These are phyloP conservation scores for Iris macrosiphon DNA, from an alignment of 106 monocot genomes.

Conservation along the genomic window DNA sequence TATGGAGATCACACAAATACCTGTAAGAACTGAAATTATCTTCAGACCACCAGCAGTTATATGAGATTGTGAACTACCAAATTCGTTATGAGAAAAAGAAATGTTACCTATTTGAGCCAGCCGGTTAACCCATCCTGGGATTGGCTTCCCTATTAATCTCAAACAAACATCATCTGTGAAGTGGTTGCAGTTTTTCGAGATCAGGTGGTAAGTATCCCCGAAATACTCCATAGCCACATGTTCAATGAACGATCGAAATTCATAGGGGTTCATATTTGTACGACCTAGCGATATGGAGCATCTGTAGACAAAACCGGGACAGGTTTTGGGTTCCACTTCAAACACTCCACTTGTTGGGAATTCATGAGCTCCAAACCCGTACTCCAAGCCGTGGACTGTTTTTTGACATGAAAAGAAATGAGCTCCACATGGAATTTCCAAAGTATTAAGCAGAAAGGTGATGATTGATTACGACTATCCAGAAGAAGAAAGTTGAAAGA, in stretches of 20 bases:
- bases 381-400: constrained; percentile 58
- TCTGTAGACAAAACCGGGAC: constrained; percentile 63
- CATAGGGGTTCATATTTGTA: constrained; percentile 34
- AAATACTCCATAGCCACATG: constrained; percentile 63
- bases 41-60: too few species aligned
- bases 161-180: constrained; percentile 74
- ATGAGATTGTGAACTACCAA: neutral
- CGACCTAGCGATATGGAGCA: constrained; percentile 63
- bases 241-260: constrained; percentile 61
- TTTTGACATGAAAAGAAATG: neutral
- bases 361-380: constrained; percentile 73
- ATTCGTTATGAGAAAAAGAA: neutral
- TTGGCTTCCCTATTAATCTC: constrained; percentile 55
- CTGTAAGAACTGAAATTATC: too few species aligned
- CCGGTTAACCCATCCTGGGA: constrained; percentile 91
- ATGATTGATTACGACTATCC: neutral
- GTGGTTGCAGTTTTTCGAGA: constrained; percentile 95
- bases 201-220: constrained; percentile 91
- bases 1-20: too few species aligned
- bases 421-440: neutral
- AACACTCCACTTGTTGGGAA: constrained; percentile 59
- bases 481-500: neutral
- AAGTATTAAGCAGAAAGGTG: neutral
- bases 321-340: constrained; percentile 65
- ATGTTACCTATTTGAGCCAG: constrained; percentile 69